Percentiles rank a stretch among this genome's conserved stretches.
These are phyloP conservation scores for Beta corolliflora DNA, from an alignment of 179 eudicot genomes.

Conservation along the genomic window DNA sequence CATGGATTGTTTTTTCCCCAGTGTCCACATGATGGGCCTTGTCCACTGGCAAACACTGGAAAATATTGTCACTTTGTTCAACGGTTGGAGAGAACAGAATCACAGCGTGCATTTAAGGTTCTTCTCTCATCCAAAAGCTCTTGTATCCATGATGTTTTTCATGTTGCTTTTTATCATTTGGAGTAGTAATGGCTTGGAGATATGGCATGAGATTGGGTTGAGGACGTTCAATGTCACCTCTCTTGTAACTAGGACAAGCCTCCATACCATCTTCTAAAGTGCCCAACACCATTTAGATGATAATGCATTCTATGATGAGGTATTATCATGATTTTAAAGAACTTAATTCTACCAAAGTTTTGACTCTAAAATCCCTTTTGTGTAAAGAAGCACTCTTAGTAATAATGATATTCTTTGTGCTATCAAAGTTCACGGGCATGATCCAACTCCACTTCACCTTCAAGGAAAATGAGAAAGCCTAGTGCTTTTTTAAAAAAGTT, in stretches of 20 bases:
- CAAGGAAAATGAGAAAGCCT: background rate
- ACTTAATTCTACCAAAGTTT: background rate
- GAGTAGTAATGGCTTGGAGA: background rate
- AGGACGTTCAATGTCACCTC: background rate
- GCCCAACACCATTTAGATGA: background rate
- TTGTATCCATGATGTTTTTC: conserved; percentile 1
- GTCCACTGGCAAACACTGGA: conserved; percentile 77
- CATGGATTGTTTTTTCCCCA: conserved; percentile 13
- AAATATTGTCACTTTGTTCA: conserved; percentile 97
- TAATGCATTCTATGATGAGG: background rate
- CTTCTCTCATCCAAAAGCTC: background rate
- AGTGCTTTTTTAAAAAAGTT: background rate
- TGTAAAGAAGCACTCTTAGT: background rate
- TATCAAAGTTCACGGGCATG: background rate
- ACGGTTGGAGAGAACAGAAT: conserved; percentile 84
- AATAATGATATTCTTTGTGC: background rate
- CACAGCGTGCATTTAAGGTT: conserved; percentile 94
- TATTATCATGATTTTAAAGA: background rate
- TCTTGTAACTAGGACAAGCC: background rate
- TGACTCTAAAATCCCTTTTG: background rate
- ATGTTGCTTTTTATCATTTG: background rate
- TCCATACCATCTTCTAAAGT: background rate
- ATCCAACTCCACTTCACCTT: background rate
- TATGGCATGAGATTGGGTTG: background rate
- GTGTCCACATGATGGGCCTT: conserved; percentile 95